Conservation (phyloP, 768 basidiomycete genomes). For the Mycena leptocephala region DNA sequence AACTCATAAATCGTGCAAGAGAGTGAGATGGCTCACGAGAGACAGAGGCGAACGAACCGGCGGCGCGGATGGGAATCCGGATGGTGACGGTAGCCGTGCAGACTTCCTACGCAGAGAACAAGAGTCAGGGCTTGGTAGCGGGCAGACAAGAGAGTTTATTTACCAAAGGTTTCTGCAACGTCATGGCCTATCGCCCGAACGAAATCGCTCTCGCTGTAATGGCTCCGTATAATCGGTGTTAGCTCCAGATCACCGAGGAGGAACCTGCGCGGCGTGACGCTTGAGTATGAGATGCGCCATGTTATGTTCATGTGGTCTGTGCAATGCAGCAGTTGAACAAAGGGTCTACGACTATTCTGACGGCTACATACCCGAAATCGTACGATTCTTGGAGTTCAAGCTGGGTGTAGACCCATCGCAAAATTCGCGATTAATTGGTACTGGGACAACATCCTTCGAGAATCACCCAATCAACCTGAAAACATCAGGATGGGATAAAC, state of each 20-base stretch:
- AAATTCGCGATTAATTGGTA: neutral
- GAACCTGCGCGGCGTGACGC: neutral
- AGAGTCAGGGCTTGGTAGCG: neutral
- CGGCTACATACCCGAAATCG: neutral
- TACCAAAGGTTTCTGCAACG: neutral
- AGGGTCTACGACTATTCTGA: no score
- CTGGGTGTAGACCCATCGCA: neutral
- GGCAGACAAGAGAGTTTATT: neutral
- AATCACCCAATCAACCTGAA: no score
- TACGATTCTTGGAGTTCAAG: neutral
- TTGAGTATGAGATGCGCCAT: neutral
- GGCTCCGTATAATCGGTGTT: neutral
- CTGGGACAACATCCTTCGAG: neutral
- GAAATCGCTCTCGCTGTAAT: slow-evolving; percentile 3
- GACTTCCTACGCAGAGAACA: neutral
- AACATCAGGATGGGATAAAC: no score
- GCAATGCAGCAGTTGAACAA: neutral
- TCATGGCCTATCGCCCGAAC: neutral
- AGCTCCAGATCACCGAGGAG: neutral
- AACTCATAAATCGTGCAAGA: neutral
- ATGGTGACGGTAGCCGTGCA: neutral
- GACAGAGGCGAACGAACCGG: neutral
- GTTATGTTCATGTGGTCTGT: slow-evolving; percentile 18
- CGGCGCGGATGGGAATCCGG: slow-evolving; percentile 1
- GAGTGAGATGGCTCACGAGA: neutral